phyloP scores from a whole-genome alignment of 2,329 filamentous ascomycete genomes.

The Cercospora sp. region DNA sequence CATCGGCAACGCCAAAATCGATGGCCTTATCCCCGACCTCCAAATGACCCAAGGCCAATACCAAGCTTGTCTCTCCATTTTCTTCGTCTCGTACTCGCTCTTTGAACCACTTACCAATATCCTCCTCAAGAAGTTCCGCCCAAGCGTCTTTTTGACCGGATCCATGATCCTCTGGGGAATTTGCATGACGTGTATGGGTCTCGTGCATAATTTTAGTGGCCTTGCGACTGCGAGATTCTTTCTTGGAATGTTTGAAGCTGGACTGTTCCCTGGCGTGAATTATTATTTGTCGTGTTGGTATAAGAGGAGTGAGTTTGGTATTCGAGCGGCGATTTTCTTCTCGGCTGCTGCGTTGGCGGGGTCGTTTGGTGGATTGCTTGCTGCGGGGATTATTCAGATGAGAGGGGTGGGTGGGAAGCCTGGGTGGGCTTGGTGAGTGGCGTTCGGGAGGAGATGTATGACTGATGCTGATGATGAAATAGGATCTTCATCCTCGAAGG shows the following conservation, averaged over 20 bases:
- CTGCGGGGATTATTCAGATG: conserved; percentile 70
- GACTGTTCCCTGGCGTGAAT: conserved; percentile 65
- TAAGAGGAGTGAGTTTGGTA: conserved; percentile 72
- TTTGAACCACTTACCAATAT: conserved; percentile 79
- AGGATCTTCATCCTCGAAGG: conserved; percentile 53
- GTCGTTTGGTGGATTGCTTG: conserved; percentile 73
- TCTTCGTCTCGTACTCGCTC: conserved; percentile 81
- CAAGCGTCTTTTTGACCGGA: conserved; percentile 69
- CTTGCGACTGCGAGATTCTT: conserved; percentile 50
- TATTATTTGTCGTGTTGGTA: conserved; percentile 87
- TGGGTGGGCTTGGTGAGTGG: conserved; percentile 27
- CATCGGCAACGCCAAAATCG: conserved; percentile 69
- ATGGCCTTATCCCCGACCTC: conserved; percentile 58
- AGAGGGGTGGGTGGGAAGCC: conserved; percentile 57
- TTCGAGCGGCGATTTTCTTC: conserved; percentile 82
- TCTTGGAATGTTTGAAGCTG: conserved; percentile 70
- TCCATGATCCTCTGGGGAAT: conserved; percentile 79
- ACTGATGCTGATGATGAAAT: neutral
- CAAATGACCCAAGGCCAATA: conserved; percentile 62
- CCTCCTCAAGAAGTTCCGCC: conserved; percentile 71
- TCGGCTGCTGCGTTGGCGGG: conserved; percentile 77
- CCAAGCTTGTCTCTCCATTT: conserved; percentile 75
- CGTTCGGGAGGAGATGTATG: too few species aligned
- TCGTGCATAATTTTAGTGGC: conserved; percentile 25
- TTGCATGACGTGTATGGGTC: conserved; percentile 54